A percentile compares a stretch with the other conserved stretches of the same genome.
phyloP scores from a whole-genome alignment of 106 monocot genomes.

The Agapanthus africanus region DNA sequence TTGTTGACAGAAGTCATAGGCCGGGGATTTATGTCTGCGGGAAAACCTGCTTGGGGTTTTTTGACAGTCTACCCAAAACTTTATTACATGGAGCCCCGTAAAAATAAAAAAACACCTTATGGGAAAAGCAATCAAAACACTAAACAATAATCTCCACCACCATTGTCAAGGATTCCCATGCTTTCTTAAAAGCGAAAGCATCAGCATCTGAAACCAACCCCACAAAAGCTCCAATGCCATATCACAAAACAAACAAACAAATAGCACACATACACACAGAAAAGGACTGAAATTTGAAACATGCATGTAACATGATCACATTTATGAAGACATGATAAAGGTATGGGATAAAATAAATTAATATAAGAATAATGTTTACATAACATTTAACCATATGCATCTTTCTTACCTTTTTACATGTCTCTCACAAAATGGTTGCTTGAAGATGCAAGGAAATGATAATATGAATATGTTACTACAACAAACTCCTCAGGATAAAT shows the following conservation, averaged over 20 bases:
- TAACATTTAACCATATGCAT: too few species aligned
- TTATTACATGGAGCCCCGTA: background rate
- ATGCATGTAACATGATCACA: too few species aligned
- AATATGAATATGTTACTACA: background rate
- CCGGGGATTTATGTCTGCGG: too few species aligned
- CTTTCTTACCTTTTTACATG: background rate
- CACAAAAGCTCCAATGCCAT: background rate
- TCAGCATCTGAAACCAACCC: slow-evolving; percentile 2
- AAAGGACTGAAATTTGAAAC: too few species aligned
- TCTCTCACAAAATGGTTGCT: background rate
- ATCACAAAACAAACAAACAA: background rate
- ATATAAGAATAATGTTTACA: background rate
- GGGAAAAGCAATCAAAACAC: background rate
- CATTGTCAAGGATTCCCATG: slow-evolving; percentile 4
- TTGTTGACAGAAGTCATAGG: too few species aligned
- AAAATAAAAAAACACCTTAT: too few species aligned
- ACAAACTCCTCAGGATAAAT: background rate
- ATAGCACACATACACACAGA: background rate
- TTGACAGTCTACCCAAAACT: too few species aligned
- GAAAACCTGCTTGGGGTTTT: too few species aligned
- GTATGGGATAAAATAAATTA: background rate
- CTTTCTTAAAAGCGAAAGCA: background rate
- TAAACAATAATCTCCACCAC: too few species aligned
- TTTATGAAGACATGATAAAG: too few species aligned
- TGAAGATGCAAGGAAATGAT: background rate